phyloP scores from a whole-genome alignment of 2,329 filamentous ascomycete species.

The Alternaria tenuissima region DNA sequence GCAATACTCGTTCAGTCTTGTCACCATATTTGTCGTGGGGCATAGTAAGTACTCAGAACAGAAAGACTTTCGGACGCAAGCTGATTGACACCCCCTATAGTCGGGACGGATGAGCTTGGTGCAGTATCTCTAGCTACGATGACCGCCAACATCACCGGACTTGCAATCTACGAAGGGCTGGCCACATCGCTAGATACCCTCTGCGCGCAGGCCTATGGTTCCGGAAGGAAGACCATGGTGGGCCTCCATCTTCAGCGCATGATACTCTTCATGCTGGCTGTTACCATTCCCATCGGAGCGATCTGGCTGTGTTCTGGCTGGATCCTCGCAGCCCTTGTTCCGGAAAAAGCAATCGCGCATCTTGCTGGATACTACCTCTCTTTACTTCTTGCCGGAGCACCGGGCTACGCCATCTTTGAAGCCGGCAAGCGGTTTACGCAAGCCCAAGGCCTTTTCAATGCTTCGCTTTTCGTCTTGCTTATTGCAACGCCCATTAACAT shows the following conservation, averaged over 20 bases:
- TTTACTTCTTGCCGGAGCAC: constrained; percentile 59
- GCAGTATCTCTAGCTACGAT: constrained; percentile 62
- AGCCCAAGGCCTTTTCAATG: constrained; percentile 63
- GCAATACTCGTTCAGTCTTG: constrained; percentile 62
- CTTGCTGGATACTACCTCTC: constrained; percentile 61
- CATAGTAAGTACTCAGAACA: constrained; percentile 44
- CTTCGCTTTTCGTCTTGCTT: constrained; percentile 58
- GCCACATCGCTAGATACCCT: constrained; percentile 62
- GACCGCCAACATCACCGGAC: constrained; percentile 63
- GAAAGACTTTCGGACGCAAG: not conserved
- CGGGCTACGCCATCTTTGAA: constrained; percentile 64
- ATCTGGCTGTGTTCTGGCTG: constrained; percentile 61
- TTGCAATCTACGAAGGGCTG: constrained; percentile 61
- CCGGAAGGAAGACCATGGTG: constrained; percentile 58
- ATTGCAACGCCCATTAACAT: constrained; percentile 60
- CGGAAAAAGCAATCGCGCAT: constrained; percentile 57
- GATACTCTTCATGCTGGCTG: constrained; percentile 59
- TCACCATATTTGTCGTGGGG: constrained; percentile 62
- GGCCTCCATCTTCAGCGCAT: constrained; percentile 64
- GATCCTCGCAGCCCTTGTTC: constrained; percentile 57
- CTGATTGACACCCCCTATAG: constrained; percentile 1
- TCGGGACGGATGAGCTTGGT: constrained; percentile 62
- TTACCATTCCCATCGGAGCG: constrained; percentile 58
- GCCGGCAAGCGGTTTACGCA: constrained; percentile 64
- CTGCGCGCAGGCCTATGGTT: constrained; percentile 62